Percentiles rank a stretch among this genome's conserved stretches.
These are phyloP conservation scores for Penicillium hesseltinei DNA, from an alignment of 2,329 filamentous ascomycete species.

Conservation along the genomic window DNA sequence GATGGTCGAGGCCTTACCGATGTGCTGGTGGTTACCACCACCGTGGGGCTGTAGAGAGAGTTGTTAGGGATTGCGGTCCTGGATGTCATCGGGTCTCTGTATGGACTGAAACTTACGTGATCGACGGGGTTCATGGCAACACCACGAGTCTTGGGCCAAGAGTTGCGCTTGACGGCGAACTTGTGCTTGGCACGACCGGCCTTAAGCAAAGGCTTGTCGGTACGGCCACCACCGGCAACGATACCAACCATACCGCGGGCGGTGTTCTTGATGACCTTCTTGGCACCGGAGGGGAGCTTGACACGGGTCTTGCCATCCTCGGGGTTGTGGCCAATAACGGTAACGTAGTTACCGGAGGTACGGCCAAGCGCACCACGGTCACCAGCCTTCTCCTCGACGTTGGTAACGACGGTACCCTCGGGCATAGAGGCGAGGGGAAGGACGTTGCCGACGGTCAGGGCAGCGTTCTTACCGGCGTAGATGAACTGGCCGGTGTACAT, in stretches of 20 bases:
- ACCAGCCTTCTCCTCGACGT: conserved; percentile 98
- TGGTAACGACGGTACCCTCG: conserved; percentile 98
- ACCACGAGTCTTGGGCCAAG: conserved; percentile 99
- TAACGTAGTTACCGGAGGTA: conserved; percentile 99
- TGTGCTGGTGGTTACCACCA: conserved; percentile 99
- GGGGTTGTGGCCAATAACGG: conserved; percentile 94
- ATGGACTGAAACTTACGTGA: conserved; percentile 59
- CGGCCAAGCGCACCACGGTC: conserved; percentile 95
- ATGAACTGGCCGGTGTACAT: conserved; percentile 99
- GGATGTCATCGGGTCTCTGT: not conserved
- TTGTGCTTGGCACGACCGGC: conserved; percentile 99
- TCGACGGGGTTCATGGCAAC: conserved; percentile 99
- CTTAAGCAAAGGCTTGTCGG: conserved; percentile 99
- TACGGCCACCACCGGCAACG: conserved; percentile 97
- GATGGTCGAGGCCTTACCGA: conserved; percentile 99
- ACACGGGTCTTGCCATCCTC: conserved; percentile 99
- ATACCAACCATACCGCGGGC: conserved; percentile 99
- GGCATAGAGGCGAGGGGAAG: conserved; percentile 91
- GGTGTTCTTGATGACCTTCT: conserved; percentile 94
- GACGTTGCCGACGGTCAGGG: conserved; percentile 95
- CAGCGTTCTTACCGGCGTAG: conserved; percentile 99
- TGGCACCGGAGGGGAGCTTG: conserved; percentile 98
- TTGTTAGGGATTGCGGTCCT: conserved; percentile 20
- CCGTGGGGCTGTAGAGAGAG: conserved; percentile 65
- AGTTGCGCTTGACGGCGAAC: conserved; percentile 99